These are phyloP conservation scores for Saposhnikovia divaricata DNA, from an alignment of 129 eudicot species.

Conservation along the genomic window DNA sequence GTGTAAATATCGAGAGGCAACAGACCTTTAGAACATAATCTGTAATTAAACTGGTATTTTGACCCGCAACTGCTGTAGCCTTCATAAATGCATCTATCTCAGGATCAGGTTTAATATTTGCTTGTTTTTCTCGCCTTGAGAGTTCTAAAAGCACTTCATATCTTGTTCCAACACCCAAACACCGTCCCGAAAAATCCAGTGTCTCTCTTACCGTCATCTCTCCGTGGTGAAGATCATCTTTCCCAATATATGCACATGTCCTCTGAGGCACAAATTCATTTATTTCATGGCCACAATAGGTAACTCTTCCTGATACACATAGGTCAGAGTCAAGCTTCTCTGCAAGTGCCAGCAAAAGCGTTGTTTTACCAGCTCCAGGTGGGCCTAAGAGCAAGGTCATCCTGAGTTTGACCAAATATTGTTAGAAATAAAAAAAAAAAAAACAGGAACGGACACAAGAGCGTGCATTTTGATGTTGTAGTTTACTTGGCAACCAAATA, in stretches of 20 bases:
- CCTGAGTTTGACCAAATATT: slow-evolving; percentile 17
- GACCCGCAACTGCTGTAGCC: slow-evolving; percentile 56
- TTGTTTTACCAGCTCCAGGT: slow-evolving; percentile 57
- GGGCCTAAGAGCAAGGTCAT: slow-evolving; percentile 67
- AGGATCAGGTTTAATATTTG: slow-evolving; percentile 47
- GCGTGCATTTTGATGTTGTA: background rate
- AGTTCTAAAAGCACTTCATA: slow-evolving; percentile 46
- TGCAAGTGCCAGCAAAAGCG: slow-evolving; percentile 46
- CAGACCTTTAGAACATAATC: slow-evolving; percentile 56
- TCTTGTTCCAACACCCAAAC: slow-evolving; percentile 60
- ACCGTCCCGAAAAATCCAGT: slow-evolving; percentile 51
- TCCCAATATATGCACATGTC: slow-evolving; percentile 51
- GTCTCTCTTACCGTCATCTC: slow-evolving; percentile 72
- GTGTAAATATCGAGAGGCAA: background rate
- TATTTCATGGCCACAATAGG: slow-evolving; percentile 52
- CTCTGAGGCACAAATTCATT: slow-evolving; percentile 51
- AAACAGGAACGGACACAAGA: background rate
- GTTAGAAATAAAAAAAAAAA: no score
- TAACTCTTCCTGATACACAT: slow-evolving; percentile 34
- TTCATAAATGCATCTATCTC: slow-evolving; percentile 62
- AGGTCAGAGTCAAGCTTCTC: slow-evolving; percentile 36
- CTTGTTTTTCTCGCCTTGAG: slow-evolving; percentile 41
- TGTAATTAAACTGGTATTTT: slow-evolving; percentile 48
- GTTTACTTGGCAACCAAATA: background rate
- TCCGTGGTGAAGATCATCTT: slow-evolving; percentile 52